phyloP scores from a whole-genome alignment of 306 rosid genomes.

The Clitoria ternatea region DNA sequence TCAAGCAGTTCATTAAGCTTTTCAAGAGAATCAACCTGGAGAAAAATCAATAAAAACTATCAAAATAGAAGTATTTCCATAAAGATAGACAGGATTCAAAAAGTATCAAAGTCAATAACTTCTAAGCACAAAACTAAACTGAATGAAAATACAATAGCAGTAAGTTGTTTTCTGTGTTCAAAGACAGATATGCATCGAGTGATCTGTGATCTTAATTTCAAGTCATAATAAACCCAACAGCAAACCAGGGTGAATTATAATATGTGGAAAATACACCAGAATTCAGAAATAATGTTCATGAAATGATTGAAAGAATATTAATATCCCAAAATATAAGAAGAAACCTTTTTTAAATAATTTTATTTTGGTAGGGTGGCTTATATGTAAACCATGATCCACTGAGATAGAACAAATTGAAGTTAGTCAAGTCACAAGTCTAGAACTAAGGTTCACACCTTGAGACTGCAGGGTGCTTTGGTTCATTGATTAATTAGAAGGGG shows the following conservation, averaged over 20 bases:
- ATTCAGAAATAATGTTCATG: not conserved
- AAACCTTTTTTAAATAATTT: not conserved
- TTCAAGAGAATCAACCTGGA: slow-evolving; percentile 74
- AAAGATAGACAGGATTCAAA: not conserved
- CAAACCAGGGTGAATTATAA: not conserved
- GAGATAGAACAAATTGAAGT: not conserved
- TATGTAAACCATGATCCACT: not conserved
- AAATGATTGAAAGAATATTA: not conserved
- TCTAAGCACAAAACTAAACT: not conserved
- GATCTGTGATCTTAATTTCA: slow-evolving; percentile 17
- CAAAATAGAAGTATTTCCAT: not conserved
- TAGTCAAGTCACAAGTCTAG: not conserved
- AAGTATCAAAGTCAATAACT: not conserved
- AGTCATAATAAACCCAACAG: not conserved
- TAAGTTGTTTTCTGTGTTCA: too few species aligned
- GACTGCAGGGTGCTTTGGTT: not conserved
- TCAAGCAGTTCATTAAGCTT: slow-evolving; percentile 69
- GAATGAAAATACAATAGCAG: not conserved
- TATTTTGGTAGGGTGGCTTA: not conserved
- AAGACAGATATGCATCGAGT: not conserved
- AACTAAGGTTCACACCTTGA: not conserved
- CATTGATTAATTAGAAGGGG: not conserved
- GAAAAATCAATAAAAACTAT: slow-evolving; percentile 9
- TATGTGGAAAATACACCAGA: not conserved
- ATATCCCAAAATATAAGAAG: not conserved